A percentile compares a stretch with the other conserved stretches of the same genome.
Evolutionary conservation across 768 basidiomycete genomes (phyloP).

Genomic region (Tricholoma furcatifolium): DNA sequence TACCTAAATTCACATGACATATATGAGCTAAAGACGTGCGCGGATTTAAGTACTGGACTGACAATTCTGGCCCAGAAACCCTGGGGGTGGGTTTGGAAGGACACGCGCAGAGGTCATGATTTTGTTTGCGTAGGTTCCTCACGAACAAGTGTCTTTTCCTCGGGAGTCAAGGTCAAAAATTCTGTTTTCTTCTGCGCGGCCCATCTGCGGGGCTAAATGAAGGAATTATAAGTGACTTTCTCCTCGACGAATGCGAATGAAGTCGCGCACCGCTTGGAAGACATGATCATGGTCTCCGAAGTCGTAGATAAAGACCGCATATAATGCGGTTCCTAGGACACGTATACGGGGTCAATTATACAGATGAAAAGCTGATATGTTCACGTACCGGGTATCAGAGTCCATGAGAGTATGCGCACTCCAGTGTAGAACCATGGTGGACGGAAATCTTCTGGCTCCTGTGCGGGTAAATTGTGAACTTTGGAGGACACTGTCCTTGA

Average conservation of each 20-base stretch:
- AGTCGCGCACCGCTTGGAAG: constrained; percentile 56
- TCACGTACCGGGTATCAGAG: constrained; percentile 53
- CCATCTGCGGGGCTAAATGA: constrained; percentile 57
- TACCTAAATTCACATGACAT: too few relatives aligned
- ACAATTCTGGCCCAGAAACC: too few relatives aligned
- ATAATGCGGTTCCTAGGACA: constrained; percentile 48
- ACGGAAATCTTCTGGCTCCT: constrained; percentile 44
- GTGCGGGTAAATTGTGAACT: constrained; percentile 16
- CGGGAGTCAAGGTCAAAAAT: constrained; percentile 59
- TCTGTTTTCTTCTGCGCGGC: constrained; percentile 42
- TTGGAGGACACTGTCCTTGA: constrained; percentile 15
- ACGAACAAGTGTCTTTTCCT: constrained; percentile 43
- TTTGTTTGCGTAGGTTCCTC: constrained; percentile 1
- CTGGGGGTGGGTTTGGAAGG: too few relatives aligned
- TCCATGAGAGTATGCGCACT: constrained; percentile 50
- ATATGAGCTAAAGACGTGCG: too few relatives aligned
- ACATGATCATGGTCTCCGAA: constrained; percentile 73
- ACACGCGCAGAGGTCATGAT: background rate
- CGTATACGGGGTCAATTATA: background rate
- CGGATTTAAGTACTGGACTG: too few relatives aligned
- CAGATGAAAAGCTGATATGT: background rate
- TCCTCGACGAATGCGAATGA: background rate
- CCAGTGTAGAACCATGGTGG: constrained; percentile 61
- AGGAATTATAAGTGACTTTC: background rate
- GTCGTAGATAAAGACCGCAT: constrained; percentile 62